phyloP scores from a whole-genome alignment of 208 protist species.

The Entamoeba invadens region DNA sequence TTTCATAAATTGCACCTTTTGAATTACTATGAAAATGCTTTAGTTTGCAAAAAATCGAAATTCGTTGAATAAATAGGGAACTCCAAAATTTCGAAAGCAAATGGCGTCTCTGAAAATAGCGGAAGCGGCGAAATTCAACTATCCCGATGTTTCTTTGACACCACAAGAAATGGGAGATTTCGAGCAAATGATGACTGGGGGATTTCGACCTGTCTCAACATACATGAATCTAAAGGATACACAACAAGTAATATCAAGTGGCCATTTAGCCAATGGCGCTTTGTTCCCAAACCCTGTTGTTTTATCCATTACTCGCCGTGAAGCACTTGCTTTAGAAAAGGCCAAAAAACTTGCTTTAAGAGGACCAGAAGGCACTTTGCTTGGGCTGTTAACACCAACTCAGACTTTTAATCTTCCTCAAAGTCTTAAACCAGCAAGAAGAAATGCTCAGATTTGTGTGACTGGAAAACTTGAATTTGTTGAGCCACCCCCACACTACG shows the following conservation, averaged over 20 bases:
- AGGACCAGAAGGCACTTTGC: not conserved
- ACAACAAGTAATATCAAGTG: not conserved
- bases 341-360: not conserved
- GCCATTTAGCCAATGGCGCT: not conserved
- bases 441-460: not conserved
- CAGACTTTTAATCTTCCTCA: not conserved
- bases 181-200: not conserved
- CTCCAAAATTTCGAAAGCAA: too few species aligned
- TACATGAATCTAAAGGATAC: not conserved
- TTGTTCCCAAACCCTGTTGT: not conserved
- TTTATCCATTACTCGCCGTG: not conserved
- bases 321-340: not conserved
- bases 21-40: too few species aligned
- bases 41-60: too few species aligned
- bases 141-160: not conserved
- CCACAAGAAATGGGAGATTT: not conserved
- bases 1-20: too few species aligned
- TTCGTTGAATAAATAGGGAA: too few species aligned
- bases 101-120: not conserved
- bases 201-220: not conserved
- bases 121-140: not conserved
- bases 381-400: not conserved
- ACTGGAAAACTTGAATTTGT: not conserved
- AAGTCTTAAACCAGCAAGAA: not conserved
- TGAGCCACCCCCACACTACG: not conserved